Base-by-base conservation (phyloP, 495 filamentous ascomycete genomes). In the Lichenothelia convexa region DNA sequence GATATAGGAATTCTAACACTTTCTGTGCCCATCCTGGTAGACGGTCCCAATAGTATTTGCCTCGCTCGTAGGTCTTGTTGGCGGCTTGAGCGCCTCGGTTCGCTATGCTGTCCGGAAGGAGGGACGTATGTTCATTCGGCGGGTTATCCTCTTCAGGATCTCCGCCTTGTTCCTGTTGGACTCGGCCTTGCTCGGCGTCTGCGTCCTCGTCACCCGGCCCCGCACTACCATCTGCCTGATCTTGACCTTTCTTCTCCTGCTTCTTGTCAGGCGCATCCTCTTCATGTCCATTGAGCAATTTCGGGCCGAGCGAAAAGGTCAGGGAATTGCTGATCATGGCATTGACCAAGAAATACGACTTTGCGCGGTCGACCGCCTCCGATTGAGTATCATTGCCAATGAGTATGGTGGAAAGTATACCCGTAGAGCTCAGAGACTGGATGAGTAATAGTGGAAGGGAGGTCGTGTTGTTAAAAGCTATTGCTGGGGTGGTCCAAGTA, bases 391-490 rank as follows among this genome's bases (percentile, higher is more conserved):
- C 73, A 8, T 63, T 61, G 0, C 55, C 57, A 18, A 60, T 48
- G 17, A 77, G 57, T 11, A 78, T 45, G 13, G 63, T 48, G 19
- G 54, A 46, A 6, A 85, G 53, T 32, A 80, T 73, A 5, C 76
- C 76, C 0, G 78, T 78, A 11, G 67, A 56, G 21, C 70, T 61
- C 3, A 85, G 61, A 5, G 71, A 68, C 37, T 77, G 62, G 22
- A 81, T 60, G 2, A 84, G 63, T 3, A 82, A 58, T 12, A 87
- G 57, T 0, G 78, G 79, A 21, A 82, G 68, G 19, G 64, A 70
- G 1, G 74, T 80, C 0, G 79, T 80, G 46, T 84, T 87, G 58
- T 82, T 86, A 58, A 84, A 81, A 27, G 73, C 62, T 32, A 80
- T 63, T 1, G 75, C 72, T 0, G 73, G 70, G 0, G 70, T 71